Evolutionary conservation across 257 asterid genomes (phyloP), one percentile per base, ranked within the genome.

Genomic region (Jaltomata sinuosa): DNA sequence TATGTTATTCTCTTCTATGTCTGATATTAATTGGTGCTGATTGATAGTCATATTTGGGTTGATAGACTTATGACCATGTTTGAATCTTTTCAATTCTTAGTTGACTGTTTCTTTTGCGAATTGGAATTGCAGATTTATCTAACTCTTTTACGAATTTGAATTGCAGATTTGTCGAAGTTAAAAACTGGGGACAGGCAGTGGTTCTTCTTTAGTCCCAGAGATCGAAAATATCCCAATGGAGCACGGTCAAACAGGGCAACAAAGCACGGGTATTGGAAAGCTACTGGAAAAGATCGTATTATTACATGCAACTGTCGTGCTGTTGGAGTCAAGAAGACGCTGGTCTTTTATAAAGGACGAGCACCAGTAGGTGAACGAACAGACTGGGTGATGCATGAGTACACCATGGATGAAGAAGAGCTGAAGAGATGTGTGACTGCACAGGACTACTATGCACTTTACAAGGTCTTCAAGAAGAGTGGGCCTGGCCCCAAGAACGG

Each of bases 401-500:
- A 97, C 62, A 91, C 95, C 52, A 83, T 97, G 92, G 95, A 93
- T 64, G 98, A 94, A 83, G 96, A 85, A 47, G 99, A 94, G 93
- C 87, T 97, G 71, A 91, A 89, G 84, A 89, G 95, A 83, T 95
- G 96, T 84, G 71, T 42, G 8, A 62, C 72, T 47, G 93, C 83
- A 32, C 89, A 79, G 74, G 97, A 94, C 82, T 95, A 94, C 83
- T 97, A 89, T 86, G 98, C 95, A 11, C 87, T 97, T 16, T 97
- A 92, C 93, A 97, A 97, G 90, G 93, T 92, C 10, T 97, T 25
- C 89, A 97, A 95, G 90, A 97, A 97, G 88, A 97, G 99, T 84
- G 99, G 99, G 16, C 91, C 98, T 32, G 99, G 99, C 61, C 99
- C 99, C n/a, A 97, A 95, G 88, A 95, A 95, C 80, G 98, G 99